Conservation (phyloP, 2,329 filamentous ascomycete species). For the Fusarium tupiense region DNA sequence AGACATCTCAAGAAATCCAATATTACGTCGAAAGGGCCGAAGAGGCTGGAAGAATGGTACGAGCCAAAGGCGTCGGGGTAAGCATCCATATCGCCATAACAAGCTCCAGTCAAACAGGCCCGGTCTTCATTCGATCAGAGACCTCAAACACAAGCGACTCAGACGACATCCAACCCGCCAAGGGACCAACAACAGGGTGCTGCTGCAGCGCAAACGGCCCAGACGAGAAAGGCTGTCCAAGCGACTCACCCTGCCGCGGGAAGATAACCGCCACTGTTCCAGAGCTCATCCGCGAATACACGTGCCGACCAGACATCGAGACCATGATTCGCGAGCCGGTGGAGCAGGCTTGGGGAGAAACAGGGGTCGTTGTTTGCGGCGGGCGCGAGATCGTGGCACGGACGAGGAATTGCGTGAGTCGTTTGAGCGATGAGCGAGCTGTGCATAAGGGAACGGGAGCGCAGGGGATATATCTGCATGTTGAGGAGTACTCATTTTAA, state of each 20-base stretch:
- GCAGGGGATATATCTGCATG: slow-evolving; percentile 69
- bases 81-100: slow-evolving; percentile 66
- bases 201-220: slow-evolving; percentile 34
- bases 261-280: slow-evolving; percentile 5
- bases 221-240: slow-evolving; percentile 20
- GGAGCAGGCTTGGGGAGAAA: slow-evolving; percentile 68
- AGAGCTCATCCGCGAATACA: slow-evolving; percentile 55
- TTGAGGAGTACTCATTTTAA: slow-evolving; percentile 68
- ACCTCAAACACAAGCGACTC: slow-evolving; percentile 30
- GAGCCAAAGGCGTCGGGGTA: slow-evolving; percentile 58
- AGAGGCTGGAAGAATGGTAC: slow-evolving; percentile 54
- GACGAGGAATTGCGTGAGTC: slow-evolving; percentile 65
- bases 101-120: slow-evolving; percentile 30
- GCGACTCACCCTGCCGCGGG: slow-evolving; percentile 22
- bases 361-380: slow-evolving; percentile 69
- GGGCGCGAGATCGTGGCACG: slow-evolving; percentile 63
- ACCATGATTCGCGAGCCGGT: slow-evolving; percentile 63
- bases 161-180: slow-evolving; percentile 27
- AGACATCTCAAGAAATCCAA: slow-evolving; percentile 61
- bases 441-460: slow-evolving; percentile 73
- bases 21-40: slow-evolving; percentile 63
- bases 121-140: slow-evolving; percentile 42
- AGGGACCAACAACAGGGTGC: slow-evolving; percentile 29
- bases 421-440: slow-evolving; percentile 67
- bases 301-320: slow-evolving; percentile 60